Conservation (phyloP, 2,329 filamentous ascomycete genomes). For the Diaporthe vexans region DNA sequence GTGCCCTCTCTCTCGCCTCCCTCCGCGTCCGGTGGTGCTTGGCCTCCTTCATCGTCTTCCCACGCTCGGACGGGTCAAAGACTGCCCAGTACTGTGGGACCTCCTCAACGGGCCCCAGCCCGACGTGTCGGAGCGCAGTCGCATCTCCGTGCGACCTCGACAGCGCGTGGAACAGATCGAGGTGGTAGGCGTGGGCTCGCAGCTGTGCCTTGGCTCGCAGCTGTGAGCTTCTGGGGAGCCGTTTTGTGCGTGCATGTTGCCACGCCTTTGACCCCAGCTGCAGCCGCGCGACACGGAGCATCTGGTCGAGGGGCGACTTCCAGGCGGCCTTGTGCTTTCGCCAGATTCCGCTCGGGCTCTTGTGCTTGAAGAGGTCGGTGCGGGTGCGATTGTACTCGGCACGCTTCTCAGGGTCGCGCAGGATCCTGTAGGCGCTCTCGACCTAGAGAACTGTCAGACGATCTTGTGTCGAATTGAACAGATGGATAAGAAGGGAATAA, state of each 20-base stretch:
- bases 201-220: conserved; percentile 3
- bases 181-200: background rate
- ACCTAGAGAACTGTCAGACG: background rate
- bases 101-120: background rate
- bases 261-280: too few species aligned
- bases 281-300: background rate
- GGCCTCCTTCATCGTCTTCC: background rate
- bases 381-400: background rate
- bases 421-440: background rate
- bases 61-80: too few species aligned
- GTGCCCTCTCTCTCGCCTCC: background rate
- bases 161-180: background rate
- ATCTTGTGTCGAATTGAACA: background rate
- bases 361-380: background rate
- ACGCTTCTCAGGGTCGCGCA: background rate
- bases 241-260: background rate
- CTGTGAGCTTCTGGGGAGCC: background rate
- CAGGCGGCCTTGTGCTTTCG: background rate
- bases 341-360: background rate
- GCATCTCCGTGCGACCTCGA: background rate
- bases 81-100: background rate
- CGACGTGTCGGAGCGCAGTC: background rate
- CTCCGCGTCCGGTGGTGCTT: background rate
- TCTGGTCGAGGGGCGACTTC: background rate
- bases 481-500: background rate